These are phyloP conservation scores for Tuber magnatum DNA, from an alignment of 495 filamentous ascomycete genomes.

Conservation along the genomic window DNA sequence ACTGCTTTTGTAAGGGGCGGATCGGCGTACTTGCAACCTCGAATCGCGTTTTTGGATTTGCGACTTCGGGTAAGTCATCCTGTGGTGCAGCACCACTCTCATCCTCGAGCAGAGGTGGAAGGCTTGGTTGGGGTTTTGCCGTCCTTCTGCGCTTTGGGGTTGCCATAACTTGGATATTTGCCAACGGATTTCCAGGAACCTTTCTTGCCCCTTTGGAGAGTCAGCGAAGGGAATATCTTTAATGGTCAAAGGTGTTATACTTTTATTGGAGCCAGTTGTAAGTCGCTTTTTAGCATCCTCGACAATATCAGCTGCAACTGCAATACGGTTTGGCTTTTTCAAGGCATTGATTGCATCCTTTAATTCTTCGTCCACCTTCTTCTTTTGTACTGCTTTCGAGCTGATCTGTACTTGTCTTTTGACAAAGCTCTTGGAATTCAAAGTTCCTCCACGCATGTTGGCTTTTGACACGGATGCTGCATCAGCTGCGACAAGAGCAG, in stretches of 20 bases:
- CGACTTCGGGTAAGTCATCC: slow-evolving; percentile 9
- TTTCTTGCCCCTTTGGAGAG: slow-evolving; percentile 54
- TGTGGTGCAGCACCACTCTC: slow-evolving; percentile 5
- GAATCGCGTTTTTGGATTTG: neutral
- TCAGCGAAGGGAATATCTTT: slow-evolving; percentile 36
- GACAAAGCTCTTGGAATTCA: slow-evolving; percentile 54
- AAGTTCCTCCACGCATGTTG: slow-evolving; percentile 47
- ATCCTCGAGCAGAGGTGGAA: slow-evolving; percentile 5
- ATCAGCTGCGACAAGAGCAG: slow-evolving; percentile 31
- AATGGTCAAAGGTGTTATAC: slow-evolving; percentile 24
- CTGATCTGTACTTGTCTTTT: slow-evolving; percentile 65
- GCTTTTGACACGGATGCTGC: slow-evolving; percentile 20
- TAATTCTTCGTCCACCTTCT: slow-evolving; percentile 69
- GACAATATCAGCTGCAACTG: slow-evolving; percentile 65
- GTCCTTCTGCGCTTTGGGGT: slow-evolving; percentile 52
- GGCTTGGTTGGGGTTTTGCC: slow-evolving; percentile 15
- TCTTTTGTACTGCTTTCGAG: slow-evolving; percentile 64
- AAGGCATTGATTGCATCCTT: slow-evolving; percentile 73
- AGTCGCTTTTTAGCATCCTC: slow-evolving; percentile 61
- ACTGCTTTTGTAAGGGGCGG: slow-evolving; percentile 2
- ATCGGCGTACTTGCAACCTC: slow-evolving; percentile 24
- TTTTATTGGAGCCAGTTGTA: slow-evolving; percentile 33
- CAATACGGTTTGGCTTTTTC: slow-evolving; percentile 76
- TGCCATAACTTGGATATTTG: slow-evolving; percentile 62
- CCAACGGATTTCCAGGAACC: slow-evolving; percentile 53